Conservation (phyloP, 129 eudicot species). For the Logfia minima region DNA sequence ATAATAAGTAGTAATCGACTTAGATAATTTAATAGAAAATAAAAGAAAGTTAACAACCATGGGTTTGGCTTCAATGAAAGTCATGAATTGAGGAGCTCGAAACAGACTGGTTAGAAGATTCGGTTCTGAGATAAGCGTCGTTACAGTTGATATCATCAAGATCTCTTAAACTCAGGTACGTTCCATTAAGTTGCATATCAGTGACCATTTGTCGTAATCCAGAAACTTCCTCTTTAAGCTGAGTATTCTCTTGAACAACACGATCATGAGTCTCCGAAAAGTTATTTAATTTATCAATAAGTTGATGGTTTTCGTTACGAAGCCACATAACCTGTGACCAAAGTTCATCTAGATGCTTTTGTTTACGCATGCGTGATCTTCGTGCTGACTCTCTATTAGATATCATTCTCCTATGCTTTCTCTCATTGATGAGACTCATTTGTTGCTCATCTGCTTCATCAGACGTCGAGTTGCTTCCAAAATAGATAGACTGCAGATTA, state of each 20-base stretch:
- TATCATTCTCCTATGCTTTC: conserved; percentile 94
- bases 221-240: conserved; percentile 78
- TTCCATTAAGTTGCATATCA: conserved; percentile 72
- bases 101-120: conserved; percentile 47
- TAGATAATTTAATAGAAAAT: conserved; percentile 13
- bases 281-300: conserved; percentile 68
- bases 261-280: conserved; percentile 66
- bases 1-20: conserved; percentile 33
- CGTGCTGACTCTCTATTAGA: conserved; percentile 97
- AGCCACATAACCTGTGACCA: conserved; percentile 95
- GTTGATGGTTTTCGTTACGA: conserved; percentile 81
- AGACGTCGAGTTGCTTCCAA: conserved; percentile 85
- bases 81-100: conserved; percentile 37
- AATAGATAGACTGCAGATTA: conserved; percentile 50
- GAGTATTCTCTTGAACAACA: conserved; percentile 70
- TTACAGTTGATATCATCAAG: conserved; percentile 58
- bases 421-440: conserved; percentile 70
- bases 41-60: conserved; percentile 1
- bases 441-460: conserved; percentile 98
- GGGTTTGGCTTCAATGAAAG: conserved; percentile 20
- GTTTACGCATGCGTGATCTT: conserved; percentile 95
- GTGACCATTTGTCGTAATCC: conserved; percentile 74
- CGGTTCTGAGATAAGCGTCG: conserved; percentile 46
- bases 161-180: conserved; percentile 57
- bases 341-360: conserved; percentile 91